Evolutionary conservation across 1,284 basidiomycete species (phyloP), one percentile per base, ranked within the genome.

Genomic region (Megacollybia platyphylla): DNA sequence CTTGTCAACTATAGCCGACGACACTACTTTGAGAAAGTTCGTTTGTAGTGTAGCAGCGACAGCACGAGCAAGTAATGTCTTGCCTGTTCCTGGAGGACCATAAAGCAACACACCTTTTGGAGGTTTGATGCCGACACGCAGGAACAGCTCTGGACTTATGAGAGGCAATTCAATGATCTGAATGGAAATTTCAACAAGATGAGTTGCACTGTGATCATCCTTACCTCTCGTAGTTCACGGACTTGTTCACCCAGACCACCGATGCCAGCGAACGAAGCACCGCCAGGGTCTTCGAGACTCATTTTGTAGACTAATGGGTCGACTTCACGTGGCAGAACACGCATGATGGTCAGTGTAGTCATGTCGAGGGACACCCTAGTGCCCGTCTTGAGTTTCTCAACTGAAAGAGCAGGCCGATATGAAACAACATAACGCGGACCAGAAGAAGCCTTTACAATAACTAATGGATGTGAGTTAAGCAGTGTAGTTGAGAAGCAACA

Each of bases 381-480:
- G 43, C 91, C 91, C 24, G 87, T 67, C 65, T 97, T 97, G 48
- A 99, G 82, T 64, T 97, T 97, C 39, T 77, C 73, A 41, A 83
- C 83, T n/a, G 93, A 89, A 39, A 97, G 73, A 7, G 89, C 82
- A 7, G 92, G 91, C 43, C 96, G 81, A 61, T 91, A 97, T 2
- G 94, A 97, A n/a, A 99, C 96, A 32, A 98, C 93, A 59, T 99
- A 99, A 51, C 96, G 87, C 11, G 96, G 96, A 2, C 96, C 96
- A 11, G 90, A 94, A 0, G 93, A 97, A 0, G 96, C 94, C 63
- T 99, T 99, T 51, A 99, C 96, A 53, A 99, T 99, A 65, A 97
- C 93, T 44, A 13, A 32, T 20, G 0, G 17, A 39, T 32, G 4
- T 18, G 40, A 17, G 20, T 13, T 11, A 36, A 31, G 15, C 9